A percentile compares a stretch with the other conserved stretches of the same genome.
phyloP scores from a whole-genome alignment of 1,139 yeast species.

The Suzukiozyma palmioleophila region DNA sequence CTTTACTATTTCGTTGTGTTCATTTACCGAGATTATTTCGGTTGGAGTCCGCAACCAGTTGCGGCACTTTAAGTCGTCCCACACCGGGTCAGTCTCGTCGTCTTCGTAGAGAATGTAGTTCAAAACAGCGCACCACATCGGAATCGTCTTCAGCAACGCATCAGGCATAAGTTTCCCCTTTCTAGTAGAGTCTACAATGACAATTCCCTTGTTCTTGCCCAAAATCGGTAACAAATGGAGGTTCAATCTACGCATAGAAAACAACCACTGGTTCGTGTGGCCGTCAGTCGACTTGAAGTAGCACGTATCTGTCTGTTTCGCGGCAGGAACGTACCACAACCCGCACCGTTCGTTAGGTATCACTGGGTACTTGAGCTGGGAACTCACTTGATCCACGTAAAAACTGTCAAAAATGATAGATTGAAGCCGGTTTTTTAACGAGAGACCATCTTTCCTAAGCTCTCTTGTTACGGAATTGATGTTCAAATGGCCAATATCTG shows the following conservation, averaged over 20 bases:
- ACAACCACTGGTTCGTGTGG: conserved; percentile 75
- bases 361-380: conserved; percentile 28
- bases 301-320: conserved; percentile 37
- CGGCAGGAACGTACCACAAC: conserved; percentile 68
- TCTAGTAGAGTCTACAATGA: conserved; percentile 81
- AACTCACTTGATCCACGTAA: conserved; percentile 19
- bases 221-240: conserved; percentile 59
- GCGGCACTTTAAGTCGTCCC: conserved; percentile 7
- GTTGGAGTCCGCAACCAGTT: conserved; percentile 42
- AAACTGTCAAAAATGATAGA: conserved; percentile 62
- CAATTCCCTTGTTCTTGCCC: conserved; percentile 37
- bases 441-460: conserved; percentile 49
- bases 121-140: conserved; percentile 87
- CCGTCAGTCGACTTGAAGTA: conserved; percentile 93
- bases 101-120: conserved; percentile 48
- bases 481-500: conserved; percentile 5
- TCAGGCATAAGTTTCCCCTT: conserved; percentile 84
- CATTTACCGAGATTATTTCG: conserved; percentile 53
- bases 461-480: conserved; percentile 29
- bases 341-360: conserved; percentile 87
- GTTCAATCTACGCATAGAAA: conserved; percentile 69
- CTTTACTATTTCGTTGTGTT: conserved; percentile 47
- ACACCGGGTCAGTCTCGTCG: conserved; percentile 8
- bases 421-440: conserved; percentile 59
- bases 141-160: conserved; percentile 79